Evolutionary conservation across 331 rosid genomes (phyloP), one percentile per base, ranked within the genome.

Genomic region (Rosa hybrid): DNA sequence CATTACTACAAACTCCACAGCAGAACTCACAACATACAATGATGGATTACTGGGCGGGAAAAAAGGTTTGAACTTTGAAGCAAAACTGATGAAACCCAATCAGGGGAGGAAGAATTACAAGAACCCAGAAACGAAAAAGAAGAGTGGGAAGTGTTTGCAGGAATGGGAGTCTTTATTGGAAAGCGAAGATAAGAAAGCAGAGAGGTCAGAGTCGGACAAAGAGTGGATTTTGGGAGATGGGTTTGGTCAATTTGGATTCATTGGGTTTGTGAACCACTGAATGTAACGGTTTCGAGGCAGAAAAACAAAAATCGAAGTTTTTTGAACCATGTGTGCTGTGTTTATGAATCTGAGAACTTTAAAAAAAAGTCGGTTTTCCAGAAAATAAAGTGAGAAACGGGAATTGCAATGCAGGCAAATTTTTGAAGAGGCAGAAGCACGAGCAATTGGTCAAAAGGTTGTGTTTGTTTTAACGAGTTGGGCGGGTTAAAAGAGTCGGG

Each of bases 161-260:
- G 42, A 72, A 72, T 68, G 17, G 68, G 83, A 65, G 84, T 69
- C 57, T 70, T 76, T 76, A 21, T 51, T 9, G 74, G 50, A 70
- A 82, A 77, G 74, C 60, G 63, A 51, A 74, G 68, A 76, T 71
- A 81, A 79, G 79, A 84, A 80, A 17, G 77, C 44, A 65, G 68
- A 20, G 6, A 49, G 71, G 73, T 21, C 25, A 81, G 83, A 50
- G 20, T 7, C 11, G 76, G 71, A 90, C 88, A 90, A 80, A 84
- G 87, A 88, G 86, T 68, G 90, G 27, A 88, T 88, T 90, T 89
- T 80, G 68, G 81, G 83, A 88, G 63, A 11, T 78, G 17, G 23
- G 12, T 21, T 64, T 13, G 46, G 67, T 68, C 77, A 50, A 56
- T 71, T 71, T 51, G 83, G 39, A 73, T 67, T 60, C 81, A 68